Evolutionary conservation across 306 rosid species (phyloP).

Genomic region (Sicyos baderoa): DNA sequence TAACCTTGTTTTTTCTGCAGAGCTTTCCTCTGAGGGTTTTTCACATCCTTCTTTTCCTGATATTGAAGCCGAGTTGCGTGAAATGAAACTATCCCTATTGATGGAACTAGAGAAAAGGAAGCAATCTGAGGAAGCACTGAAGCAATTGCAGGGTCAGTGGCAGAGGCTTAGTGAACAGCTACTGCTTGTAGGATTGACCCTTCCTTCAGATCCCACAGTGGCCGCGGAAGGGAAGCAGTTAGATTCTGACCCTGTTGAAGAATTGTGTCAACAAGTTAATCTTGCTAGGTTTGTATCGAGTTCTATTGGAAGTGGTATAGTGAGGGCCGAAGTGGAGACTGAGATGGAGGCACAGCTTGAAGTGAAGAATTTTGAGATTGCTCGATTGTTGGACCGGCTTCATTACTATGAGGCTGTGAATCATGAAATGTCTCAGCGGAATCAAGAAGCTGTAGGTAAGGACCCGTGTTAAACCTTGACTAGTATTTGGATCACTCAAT

Average conservation of each 20-base stretch:
- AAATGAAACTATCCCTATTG: slow-evolving; percentile 55
- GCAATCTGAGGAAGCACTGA: slow-evolving; percentile 72
- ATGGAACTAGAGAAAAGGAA: slow-evolving; percentile 80
- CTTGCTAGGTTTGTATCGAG: slow-evolving; percentile 71
- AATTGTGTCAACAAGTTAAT: slow-evolving; percentile 61
- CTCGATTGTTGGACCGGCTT: slow-evolving; percentile 74
- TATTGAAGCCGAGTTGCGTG: slow-evolving; percentile 55
- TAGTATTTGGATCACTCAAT: neutral
- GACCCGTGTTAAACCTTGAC: slow-evolving; percentile 20
- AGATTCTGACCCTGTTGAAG: slow-evolving; percentile 50
- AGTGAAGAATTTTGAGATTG: slow-evolving; percentile 79
- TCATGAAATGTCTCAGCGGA: slow-evolving; percentile 97
- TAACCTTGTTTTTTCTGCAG: slow-evolving; percentile 34
- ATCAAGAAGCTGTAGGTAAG: slow-evolving; percentile 91
- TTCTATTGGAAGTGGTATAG: slow-evolving; percentile 68
- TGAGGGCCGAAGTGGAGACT: slow-evolving; percentile 70
- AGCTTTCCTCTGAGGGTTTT: slow-evolving; percentile 56
- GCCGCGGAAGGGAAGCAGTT: slow-evolving; percentile 33
- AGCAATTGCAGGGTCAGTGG: slow-evolving; percentile 55
- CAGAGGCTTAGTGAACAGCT: slow-evolving; percentile 56
- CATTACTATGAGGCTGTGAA: slow-evolving; percentile 83
- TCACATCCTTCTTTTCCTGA: slow-evolving; percentile 32
- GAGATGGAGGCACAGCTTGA: slow-evolving; percentile 76
- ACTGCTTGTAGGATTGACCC: slow-evolving; percentile 49
- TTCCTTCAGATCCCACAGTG: slow-evolving; percentile 48